Evolutionary conservation across 805 yeast genomes (phyloP), one percentile per base, ranked within the genome.

Genomic region (Yarrowia yakushimensis): DNA sequence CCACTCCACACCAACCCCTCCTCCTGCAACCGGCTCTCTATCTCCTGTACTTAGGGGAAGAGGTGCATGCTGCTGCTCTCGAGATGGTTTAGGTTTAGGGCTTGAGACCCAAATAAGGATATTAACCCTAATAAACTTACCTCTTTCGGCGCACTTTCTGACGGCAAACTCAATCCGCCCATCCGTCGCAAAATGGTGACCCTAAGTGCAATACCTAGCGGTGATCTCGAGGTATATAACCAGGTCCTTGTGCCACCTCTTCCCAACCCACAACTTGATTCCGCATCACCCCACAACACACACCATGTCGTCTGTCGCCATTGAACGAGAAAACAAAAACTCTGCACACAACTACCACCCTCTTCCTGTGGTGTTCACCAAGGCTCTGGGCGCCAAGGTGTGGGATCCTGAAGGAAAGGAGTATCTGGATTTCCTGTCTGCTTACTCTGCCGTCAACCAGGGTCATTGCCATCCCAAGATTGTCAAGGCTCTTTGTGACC

Each of bases 331-430:
- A 76, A 76, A 82, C 63, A 78, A 87, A 65, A 90, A 88, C 77
- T 89, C 97, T 54, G 98, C 98, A 30, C 97, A 92, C 78, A 93
- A 93, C 80, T 93, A 93, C 79, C 97, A 90, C 77, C 97, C 98
- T 59, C 78, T 93, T 66, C 98, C 98, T 12, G 97, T 93, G 65
- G 97, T 93, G 15, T 88, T 93, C 77, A 81, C 88, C 70, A 85
- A 81, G 70, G 98, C 96, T 15, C 67, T 74, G 64, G 98, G 98
- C 55, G 97, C 97, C 27, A 87, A 89, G 67, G 97, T 93, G 22
- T 93, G 97, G 97, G 98, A 93, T 74, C 97, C 97, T 8, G 98
- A 93, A 77, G 97, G 97, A 67, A 89, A 86, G 39, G 92, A 91
- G 73, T 93, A 92, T 75, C 78, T 93, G 67, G 98, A 93, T 75